Percentiles rank a stretch among this genome's conserved stretches.
phyloP scores from a whole-genome alignment of 208 protist genomes.

The Trypanosoma grayi region DNA sequence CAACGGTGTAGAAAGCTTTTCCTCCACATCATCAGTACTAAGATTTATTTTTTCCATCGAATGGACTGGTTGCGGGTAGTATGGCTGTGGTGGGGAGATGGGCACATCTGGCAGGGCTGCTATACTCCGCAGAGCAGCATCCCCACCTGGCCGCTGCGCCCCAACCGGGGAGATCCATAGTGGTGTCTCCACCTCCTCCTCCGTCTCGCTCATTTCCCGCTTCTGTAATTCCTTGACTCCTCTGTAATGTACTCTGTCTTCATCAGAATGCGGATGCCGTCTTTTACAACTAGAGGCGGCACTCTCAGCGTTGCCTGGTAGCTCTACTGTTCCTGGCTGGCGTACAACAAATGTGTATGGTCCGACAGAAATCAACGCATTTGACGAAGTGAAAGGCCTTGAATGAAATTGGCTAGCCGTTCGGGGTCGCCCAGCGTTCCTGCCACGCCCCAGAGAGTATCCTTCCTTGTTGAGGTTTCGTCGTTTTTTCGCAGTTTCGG shows the following conservation, averaged over 20 bases:
- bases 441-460: neutral
- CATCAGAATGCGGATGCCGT: neutral
- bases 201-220: too few relatives aligned
- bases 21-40: too few relatives aligned
- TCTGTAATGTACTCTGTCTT: neutral
- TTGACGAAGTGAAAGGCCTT: neutral
- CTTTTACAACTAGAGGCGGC: neutral
- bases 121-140: neutral
- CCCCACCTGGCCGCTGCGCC: neutral
- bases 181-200: neutral
- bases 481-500: neutral
- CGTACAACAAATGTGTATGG: constrained; percentile 22
- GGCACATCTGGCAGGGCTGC: neutral
- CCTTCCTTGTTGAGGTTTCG: too few relatives aligned
- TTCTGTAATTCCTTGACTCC: neutral
- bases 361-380: constrained; percentile 10
- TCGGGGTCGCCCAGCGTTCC: neutral
- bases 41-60: too few relatives aligned
- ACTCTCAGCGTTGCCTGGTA: neutral
- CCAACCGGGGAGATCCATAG: constrained; percentile 21
- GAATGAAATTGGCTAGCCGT: neutral
- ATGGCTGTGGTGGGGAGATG: neutral
- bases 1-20: too few relatives aligned
- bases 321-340: constrained; percentile 4
- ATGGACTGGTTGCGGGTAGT: too few relatives aligned